These are phyloP conservation scores for Tripidium arundinaceum DNA, from an alignment of 202 grass and related monocot genomes.

Conservation along the genomic window DNA sequence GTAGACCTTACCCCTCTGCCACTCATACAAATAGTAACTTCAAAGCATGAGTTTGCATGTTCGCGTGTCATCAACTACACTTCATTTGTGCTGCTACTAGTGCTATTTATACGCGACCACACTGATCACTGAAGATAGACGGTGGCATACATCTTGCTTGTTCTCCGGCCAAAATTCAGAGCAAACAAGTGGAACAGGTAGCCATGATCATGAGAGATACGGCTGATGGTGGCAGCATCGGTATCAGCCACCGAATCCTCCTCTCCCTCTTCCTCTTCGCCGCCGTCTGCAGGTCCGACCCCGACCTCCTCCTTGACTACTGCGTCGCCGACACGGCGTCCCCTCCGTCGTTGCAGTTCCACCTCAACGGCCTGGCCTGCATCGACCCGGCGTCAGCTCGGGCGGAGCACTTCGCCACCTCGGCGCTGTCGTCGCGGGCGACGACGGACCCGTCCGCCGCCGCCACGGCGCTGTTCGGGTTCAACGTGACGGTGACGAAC, in stretches of 20 bases:
- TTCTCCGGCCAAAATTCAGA: background rate
- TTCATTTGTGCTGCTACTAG: background rate
- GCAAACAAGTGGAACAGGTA: background rate
- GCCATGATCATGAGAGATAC: constrained; percentile 30
- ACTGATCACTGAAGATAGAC: background rate
- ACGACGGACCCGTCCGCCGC: background rate
- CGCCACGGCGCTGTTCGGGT: constrained; percentile 36
- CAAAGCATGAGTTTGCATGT: constrained; percentile 15
- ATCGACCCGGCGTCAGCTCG: constrained; percentile 38
- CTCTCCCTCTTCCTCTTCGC: constrained; percentile 8
- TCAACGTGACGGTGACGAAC: constrained; percentile 47
- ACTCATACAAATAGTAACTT: constrained; percentile 32
- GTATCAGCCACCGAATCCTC: background rate
- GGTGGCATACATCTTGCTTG: background rate
- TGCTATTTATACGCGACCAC: background rate
- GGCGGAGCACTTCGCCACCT: constrained; percentile 51
- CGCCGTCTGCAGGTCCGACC: constrained; percentile 28
- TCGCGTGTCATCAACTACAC: background rate
- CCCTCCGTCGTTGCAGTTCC: constrained; percentile 21
- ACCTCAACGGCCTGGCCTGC: constrained; percentile 52
- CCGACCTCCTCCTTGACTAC: constrained; percentile 58
- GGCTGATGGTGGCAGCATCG: background rate
- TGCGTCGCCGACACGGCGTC: constrained; percentile 36
- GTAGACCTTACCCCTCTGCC: constrained; percentile 8
- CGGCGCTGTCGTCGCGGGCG: constrained; percentile 44